Base-by-base conservation (phyloP, 1,284 basidiomycete genomes). In the Grifola frondosa region DNA sequence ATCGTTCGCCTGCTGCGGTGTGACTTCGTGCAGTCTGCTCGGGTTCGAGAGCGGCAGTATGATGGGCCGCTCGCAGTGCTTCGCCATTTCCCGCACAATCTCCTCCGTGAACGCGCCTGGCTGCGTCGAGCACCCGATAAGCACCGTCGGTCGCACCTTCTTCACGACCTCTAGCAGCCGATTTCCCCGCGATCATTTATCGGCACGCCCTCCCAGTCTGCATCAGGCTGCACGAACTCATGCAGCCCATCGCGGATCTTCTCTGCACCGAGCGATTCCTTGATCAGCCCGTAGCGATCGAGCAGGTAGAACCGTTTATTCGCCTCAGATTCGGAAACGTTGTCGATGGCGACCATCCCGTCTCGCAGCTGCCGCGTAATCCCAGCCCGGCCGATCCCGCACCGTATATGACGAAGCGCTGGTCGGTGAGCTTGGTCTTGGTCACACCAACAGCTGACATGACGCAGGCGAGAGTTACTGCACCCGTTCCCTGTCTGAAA, bases 21-120 rank as follows among this genome's bases (percentile, higher is more conserved):
- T 75, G 2, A 87, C 85, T 63, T 92, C 90, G 33, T 82, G 82
- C 40, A 92, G 70, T 24, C 71, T 66, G 50, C 83, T 91, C 5
- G 90, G 91, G 65, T 94, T 94, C 37, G 84, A 88, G 54, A 93
- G 71, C 10, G 89, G 88, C 49, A 92, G 73, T 52, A 93, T 88
- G 60, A 92, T 85, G 1, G 90, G 89, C 46, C 84, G 67, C 24
- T 87, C 84, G 17, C 76, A 76, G 40, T 74, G 68, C 50, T 77
- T 73, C 21, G 77, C 73, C 88, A 92, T 91, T 39, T 81, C 78
- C 52, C 71, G 71, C 24, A 89, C 63, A 30, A 94, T 72, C 40
- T 85, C 80, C 65, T 92, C 82, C 24, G 77, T 85, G 65, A 94
- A 96, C n/a, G 84, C 88, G 2, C 88, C 86, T 15, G 75, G 73